Evolutionary conservation across 2,329 filamentous ascomycete species (phyloP), one percentile per base, ranked within the genome.

Genomic region (Delphinella strobiligena): DNA sequence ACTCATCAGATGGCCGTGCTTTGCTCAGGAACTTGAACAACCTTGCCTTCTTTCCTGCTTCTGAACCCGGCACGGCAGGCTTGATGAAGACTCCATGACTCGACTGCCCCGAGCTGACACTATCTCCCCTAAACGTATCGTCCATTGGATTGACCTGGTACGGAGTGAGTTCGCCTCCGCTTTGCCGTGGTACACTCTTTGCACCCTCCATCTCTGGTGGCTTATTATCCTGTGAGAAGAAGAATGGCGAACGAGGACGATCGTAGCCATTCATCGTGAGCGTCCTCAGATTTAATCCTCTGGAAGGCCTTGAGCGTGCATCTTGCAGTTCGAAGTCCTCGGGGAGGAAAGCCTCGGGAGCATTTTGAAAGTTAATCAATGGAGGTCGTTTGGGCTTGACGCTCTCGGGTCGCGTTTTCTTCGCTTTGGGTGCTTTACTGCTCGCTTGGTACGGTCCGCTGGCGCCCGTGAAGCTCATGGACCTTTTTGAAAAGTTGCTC

Each of bases 401-500:
- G 2, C 19, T 34, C 17, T 39, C 31, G 4, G 30, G 30, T 22
- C 36, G 41, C 33, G 22, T 24, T 17, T 37, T 36, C 31, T 36
- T 38, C 3, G 31, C 19, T 18, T 43, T 39, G n/a, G 38, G 24
- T 9, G 31, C 35, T 27, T 35, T 38, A 18, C 31, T 36, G 9
- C 29, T 19, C 9, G 31, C 18, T 9, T 18, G 19, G n/a, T 31
- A 19, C 9, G 33, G 24, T 41, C 45, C 29, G 49, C 45, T 60
- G 36, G 62, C 51, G 43, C 61, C 66, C 2, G 61, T 66, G 48
- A 66, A 64, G 47, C 79, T 83, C 30, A 67, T 69, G 1, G 82
- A 82, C 42, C 81, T 75, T 49, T 80, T 82, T 29, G 75, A 74
- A 54, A 93, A 88, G 35, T 81, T 81, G 48, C 74, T 80, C 11